Base-by-base conservation (phyloP, 352 stramenopile species). In the Phytophthora aleatoria region DNA sequence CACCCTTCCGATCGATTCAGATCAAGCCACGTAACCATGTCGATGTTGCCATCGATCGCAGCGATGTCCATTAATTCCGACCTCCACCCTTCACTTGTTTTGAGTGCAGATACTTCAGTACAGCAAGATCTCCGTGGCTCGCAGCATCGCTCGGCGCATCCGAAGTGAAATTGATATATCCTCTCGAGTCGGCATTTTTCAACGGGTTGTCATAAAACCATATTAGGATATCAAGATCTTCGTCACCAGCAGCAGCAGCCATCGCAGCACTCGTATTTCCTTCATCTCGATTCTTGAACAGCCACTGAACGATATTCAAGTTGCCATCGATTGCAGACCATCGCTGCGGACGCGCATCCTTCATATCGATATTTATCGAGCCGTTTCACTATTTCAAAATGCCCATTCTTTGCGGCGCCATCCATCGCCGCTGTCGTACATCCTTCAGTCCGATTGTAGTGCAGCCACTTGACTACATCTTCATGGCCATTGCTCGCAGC, bases 221-320 rank as follows among this genome's bases (percentile, higher is more conserved):
- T 2, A 20, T 20, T 20, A 20, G 20, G 20, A 20, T 1, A 20
- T 20, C 20, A 20, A 43, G 7, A 8, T 43, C 3, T 43, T 11
- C 38, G 16, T n/a, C 16, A 24, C 13, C 39, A 5, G 56, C 63
- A 16, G 63, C 56, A 28, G 35, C 27, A 42, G 57, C 50, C 57
- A 71, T 67, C 26, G 63, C 63, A 10, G 35, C 44, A 3, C 35
- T 39, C 0, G 63, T 59, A 36, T 51, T 61, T 5, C 57, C 50
- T 47, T 61, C 57, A 11, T 44, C 20, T 1, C 43, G 35, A 20
- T 67, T 28, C 10, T 59, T 35, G 12, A 61, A 56, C 2, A 71
- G 16, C 56, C 56, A 56, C 16, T 6, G 38, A 43, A 43, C 5
- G 1, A 20, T 43, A 20, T 24, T 43, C 2, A 12, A 43, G 16